These are phyloP conservation scores for Venturia nashicola DNA, from an alignment of 2,329 filamentous ascomycete species.

Conservation along the genomic window DNA sequence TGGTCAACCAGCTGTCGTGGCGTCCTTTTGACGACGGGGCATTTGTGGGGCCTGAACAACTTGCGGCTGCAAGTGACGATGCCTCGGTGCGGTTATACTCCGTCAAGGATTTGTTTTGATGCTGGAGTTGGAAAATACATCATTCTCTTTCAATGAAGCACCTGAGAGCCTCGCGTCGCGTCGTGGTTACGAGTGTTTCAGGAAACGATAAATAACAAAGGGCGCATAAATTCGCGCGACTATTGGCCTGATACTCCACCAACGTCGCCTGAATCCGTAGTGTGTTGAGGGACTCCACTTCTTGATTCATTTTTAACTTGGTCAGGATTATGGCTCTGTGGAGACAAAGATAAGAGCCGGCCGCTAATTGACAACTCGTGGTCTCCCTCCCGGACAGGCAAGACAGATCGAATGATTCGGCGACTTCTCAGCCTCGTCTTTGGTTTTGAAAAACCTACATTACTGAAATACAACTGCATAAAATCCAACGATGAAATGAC, in stretches of 20 bases:
- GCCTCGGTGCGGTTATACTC: conserved; percentile 6
- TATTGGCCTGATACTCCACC: background rate
- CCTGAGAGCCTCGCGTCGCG: background rate
- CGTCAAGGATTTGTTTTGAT: background rate
- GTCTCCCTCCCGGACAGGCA: background rate
- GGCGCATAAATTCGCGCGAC: background rate
- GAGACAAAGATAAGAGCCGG: background rate
- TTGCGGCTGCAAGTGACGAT: conserved; percentile 10
- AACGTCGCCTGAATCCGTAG: background rate
- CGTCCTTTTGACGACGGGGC: conserved; percentile 12
- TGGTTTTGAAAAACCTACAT: background rate
- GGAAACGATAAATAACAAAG: background rate
- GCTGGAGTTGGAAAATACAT: background rate
- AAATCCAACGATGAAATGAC: background rate
- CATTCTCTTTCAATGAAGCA: background rate
- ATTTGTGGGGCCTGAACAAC: background rate
- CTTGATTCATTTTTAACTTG: background rate
- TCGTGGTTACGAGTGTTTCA: background rate
- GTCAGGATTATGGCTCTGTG: background rate
- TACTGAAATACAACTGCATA: too few relatives aligned
- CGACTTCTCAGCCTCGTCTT: background rate
- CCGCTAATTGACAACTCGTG: background rate
- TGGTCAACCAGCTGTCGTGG: conserved; percentile 20
- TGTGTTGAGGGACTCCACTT: background rate
- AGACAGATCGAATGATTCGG: background rate